phyloP scores from a whole-genome alignment of 2,329 filamentous ascomycete genomes.

The Neonectria hederae region DNA sequence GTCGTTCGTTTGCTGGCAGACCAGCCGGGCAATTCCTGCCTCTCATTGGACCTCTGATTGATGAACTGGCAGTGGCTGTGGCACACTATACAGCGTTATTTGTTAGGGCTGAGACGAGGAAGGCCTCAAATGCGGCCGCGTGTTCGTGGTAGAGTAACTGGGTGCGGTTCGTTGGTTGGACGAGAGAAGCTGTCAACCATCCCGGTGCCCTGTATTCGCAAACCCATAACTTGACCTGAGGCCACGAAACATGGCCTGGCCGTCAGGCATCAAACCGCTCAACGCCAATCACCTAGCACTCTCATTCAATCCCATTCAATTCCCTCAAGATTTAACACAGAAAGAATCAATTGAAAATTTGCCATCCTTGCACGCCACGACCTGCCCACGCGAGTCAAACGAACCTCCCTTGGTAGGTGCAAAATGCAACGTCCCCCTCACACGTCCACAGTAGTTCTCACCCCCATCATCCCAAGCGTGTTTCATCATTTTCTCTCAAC shows the following conservation, averaged over 20 bases:
- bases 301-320: background rate
- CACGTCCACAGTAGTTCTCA: slow-evolving; percentile 32
- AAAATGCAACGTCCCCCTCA: slow-evolving; percentile 21
- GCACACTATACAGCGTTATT: background rate
- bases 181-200: background rate
- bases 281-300: slow-evolving; percentile 10
- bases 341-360: background rate
- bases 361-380: background rate
- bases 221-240: slow-evolving; percentile 15
- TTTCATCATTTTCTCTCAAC: slow-evolving; percentile 33
- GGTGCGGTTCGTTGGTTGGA: slow-evolving; percentile 3
- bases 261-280: slow-evolving; percentile 19
- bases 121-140: slow-evolving; percentile 34
- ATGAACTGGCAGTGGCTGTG: background rate
- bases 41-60: background rate
- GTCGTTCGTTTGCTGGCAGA: background rate
- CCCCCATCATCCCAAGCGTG: slow-evolving; percentile 23
- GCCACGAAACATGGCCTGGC: slow-evolving; percentile 31
- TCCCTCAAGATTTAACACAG: background rate
- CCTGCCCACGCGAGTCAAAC: slow-evolving; percentile 21
- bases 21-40: background rate
- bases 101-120: slow-evolving; percentile 25
- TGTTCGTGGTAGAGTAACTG: slow-evolving; percentile 18
- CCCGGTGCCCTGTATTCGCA: background rate
- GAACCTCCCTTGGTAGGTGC: slow-evolving; percentile 5